Conservation (phyloP, 164 flowering plant species). For the Cinnamomum chago region DNA sequence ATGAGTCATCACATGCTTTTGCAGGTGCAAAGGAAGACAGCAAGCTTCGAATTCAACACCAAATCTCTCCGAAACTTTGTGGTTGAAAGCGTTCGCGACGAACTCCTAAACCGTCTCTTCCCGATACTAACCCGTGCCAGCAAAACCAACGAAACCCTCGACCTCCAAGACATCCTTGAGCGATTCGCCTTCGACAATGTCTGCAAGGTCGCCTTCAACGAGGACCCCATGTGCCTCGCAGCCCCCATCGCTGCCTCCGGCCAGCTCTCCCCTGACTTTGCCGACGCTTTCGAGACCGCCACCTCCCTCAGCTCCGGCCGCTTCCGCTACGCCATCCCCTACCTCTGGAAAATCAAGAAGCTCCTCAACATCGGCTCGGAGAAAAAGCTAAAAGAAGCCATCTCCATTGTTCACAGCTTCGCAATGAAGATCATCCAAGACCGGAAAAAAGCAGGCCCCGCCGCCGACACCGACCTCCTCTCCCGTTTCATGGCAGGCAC, state of each 20-base stretch:
- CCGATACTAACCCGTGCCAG: no score
- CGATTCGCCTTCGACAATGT: no score
- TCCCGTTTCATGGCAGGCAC: conserved; percentile 35
- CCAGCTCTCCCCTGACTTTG: neutral
- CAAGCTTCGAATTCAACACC: conserved; percentile 51
- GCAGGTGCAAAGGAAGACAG: conserved; percentile 43
- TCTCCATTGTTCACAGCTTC: conserved; percentile 40
- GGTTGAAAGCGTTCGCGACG: conserved; percentile 9
- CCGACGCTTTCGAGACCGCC: conserved; percentile 59
- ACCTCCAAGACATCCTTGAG: no score
- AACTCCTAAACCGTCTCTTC: no score
- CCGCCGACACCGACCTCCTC: conserved; percentile 29
- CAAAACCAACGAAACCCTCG: no score
- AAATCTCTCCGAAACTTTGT: conserved; percentile 37
- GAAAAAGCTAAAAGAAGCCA: conserved; percentile 30
- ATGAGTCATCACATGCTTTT: no score
- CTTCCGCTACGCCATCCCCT: conserved; percentile 36
- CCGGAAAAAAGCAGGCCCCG: conserved; percentile 18
- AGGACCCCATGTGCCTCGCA: no score
- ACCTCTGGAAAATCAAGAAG: conserved; percentile 31
- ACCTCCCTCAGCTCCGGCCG: conserved; percentile 43
- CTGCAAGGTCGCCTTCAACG: no score
- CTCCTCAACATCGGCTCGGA: conserved; percentile 52
- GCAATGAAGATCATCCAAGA: conserved; percentile 46
- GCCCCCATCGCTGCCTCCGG: no score